Evolutionary conservation across 345 rosid genomes (phyloP).

Genomic region (Noccaea bulbosa): DNA sequence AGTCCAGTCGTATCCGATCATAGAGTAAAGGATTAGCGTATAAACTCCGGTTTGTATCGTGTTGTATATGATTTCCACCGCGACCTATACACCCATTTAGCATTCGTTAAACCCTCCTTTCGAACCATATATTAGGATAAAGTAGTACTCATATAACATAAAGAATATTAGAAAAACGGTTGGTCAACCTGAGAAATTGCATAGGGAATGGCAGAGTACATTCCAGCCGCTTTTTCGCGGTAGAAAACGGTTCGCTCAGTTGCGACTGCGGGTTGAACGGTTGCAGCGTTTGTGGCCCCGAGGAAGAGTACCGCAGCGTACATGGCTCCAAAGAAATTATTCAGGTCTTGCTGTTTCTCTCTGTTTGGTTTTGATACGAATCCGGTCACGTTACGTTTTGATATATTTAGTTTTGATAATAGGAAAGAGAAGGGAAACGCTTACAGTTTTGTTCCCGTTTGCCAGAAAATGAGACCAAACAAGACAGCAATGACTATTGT

Average conservation of each 20-base stretch:
- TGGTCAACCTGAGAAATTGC: conserved; percentile 74
- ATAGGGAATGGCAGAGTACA: conserved; percentile 84
- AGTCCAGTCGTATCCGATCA: conserved; percentile 78
- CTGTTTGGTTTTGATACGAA: conserved; percentile 43
- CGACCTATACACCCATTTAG: conserved; percentile 54
- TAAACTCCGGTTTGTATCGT: conserved; percentile 58
- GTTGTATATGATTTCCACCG: conserved; percentile 64
- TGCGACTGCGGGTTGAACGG: conserved; percentile 69
- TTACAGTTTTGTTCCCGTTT: conserved; percentile 62
- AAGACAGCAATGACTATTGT: conserved; percentile 55
- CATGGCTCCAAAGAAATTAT: conserved; percentile 78
- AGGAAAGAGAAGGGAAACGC: conserved; percentile 2
- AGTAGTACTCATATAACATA: neutral
- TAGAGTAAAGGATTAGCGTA: conserved; percentile 61
- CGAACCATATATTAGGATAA: too few relatives aligned
- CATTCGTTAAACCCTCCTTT: neutral
- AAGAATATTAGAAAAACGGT: neutral
- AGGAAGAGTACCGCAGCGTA: conserved; percentile 65
- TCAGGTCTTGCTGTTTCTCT: conserved; percentile 57
- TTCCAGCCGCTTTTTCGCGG: conserved; percentile 85
- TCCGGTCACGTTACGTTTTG: neutral
- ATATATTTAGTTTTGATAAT: neutral
- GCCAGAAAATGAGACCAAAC: conserved; percentile 83
- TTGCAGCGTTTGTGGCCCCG: conserved; percentile 63
- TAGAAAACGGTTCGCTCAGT: conserved; percentile 81